These are phyloP conservation scores for Triticum timopheevii DNA, from an alignment of 176 grass and related monocot genomes.

Conservation along the genomic window DNA sequence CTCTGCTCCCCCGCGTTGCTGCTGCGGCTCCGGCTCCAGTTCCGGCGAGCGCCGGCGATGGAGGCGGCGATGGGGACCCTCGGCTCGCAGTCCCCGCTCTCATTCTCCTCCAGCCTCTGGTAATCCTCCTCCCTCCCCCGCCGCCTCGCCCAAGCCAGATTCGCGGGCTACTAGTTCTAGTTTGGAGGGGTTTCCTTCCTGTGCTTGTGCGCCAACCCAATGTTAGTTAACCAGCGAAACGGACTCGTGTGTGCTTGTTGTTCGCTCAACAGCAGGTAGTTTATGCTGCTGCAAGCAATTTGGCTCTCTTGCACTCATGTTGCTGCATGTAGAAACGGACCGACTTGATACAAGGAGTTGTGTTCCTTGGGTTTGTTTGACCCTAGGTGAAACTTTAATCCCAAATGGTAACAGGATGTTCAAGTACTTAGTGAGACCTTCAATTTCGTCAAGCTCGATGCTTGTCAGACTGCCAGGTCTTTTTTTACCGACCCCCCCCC, in stretches of 20 bases:
- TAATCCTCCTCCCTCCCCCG: not conserved
- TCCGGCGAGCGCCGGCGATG: constrained; percentile 2
- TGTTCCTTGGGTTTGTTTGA: not conserved
- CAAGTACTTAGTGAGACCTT: not conserved
- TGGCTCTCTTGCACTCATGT: not conserved
- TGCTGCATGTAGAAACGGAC: too few relatives aligned
- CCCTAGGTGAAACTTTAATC: too few relatives aligned
- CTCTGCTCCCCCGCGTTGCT: not conserved
- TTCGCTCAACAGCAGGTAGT: not conserved
- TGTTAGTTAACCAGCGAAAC: not conserved
- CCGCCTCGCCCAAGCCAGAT: too few relatives aligned
- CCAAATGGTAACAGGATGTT: too few relatives aligned
- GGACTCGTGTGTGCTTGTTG: too few relatives aligned
- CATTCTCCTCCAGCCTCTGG: constrained; percentile 77
- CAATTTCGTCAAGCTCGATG: not conserved
- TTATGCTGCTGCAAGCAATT: not conserved
- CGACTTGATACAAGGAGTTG: not conserved
- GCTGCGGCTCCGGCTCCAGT: not conserved
- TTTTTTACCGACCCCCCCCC: not conserved
- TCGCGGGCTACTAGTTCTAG: too few relatives aligned
- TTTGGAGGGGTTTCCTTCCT: not conserved
- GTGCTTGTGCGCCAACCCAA: not conserved
- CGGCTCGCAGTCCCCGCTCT: constrained; percentile 60
- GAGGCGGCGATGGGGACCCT: constrained; percentile 50
- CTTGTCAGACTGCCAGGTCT: not conserved